Base-by-base conservation (phyloP, 2,329 filamentous ascomycete species). In the Tolypocladium capitatum region DNA sequence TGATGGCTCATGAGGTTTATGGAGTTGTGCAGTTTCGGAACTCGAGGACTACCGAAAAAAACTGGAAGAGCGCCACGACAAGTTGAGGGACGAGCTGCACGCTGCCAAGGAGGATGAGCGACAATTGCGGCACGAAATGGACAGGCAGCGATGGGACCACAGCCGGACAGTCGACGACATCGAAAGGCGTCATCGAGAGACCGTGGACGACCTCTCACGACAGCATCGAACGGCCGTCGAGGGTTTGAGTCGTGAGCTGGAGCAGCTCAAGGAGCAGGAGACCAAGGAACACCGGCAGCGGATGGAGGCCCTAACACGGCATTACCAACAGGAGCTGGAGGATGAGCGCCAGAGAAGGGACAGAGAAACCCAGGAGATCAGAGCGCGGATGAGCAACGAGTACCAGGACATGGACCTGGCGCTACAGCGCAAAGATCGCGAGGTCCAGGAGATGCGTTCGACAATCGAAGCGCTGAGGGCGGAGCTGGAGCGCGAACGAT, bases 311-410 rank as follows among this genome's bases (percentile, higher is more conserved):
- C 56, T 88, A 32, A 76, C 80, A 56, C 73, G 78, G 46, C 76
- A 76, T 42, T 72, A 84, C 51, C 75, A 81, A 35, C 70, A 71
- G 20, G 79, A 86, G 56, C 61, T 87, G 16, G 80, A 86, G 31
- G 77, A 84, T 43, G 81, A 89, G 59, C 70, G 75, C 47, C 69
- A 61, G 40, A 71, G 71, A 46, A 72, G 76, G 49, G 64, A 75
- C 20, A 73, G 72, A n/a, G 83, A 88, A 55, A 68, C 86, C 2
- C 74, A 80, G 50, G 77, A 84, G n/a, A 58, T 88, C 7, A 75
- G 77, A 46, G 69, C 69, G 5, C 73, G 64, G 40, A 67, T 76
- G 50, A 68, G 69, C 34, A 69, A 65, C 36, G 74, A 78, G 50
- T 73, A 75, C 48, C 71, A 74, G 52, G 73, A 73, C 49, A 59